phyloP scores from a whole-genome alignment of 1,284 basidiomycete genomes.

The Tranzscheliella williamsii region DNA sequence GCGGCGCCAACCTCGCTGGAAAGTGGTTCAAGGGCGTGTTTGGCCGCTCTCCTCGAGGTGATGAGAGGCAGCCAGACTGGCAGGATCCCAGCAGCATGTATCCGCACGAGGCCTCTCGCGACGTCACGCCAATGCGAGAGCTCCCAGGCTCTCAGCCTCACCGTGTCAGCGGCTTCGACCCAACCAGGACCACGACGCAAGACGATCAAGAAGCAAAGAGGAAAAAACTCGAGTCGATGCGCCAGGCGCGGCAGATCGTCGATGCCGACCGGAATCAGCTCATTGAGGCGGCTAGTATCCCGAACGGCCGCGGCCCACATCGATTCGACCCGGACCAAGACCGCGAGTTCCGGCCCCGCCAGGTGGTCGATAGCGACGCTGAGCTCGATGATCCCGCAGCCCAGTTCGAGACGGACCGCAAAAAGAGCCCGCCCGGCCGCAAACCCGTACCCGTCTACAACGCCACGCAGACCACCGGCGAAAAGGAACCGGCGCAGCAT shows the following conservation, averaged over 20 bases:
- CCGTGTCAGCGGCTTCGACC: not conserved
- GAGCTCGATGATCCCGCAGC: constrained; percentile 10
- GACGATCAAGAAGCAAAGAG: constrained; percentile 44
- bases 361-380: constrained; percentile 16
- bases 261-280: constrained; percentile 43
- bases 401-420: constrained; percentile 15
- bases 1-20: constrained; percentile 22
- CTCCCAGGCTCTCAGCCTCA: too few relatives aligned
- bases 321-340: constrained; percentile 19
- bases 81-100: not conserved
- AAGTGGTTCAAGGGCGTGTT: constrained; percentile 52
- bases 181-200: constrained; percentile 3
- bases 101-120: not conserved
- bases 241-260: constrained; percentile 51
- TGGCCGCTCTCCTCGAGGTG: constrained; percentile 31
- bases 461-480: constrained; percentile 2
- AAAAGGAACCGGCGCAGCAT: constrained; percentile 5
- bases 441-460: constrained; percentile 37
- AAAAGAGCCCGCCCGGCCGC: constrained; percentile 41
- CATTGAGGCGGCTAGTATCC: constrained; percentile 21
- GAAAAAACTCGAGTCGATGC: constrained; percentile 45
- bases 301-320: constrained; percentile 3
- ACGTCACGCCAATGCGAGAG: not conserved
- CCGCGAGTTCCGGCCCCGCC: constrained; percentile 13
- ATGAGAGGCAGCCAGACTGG: constrained; percentile 24